phyloP scores from a whole-genome alignment of 305 asterid genomes.

The Vinca major region DNA sequence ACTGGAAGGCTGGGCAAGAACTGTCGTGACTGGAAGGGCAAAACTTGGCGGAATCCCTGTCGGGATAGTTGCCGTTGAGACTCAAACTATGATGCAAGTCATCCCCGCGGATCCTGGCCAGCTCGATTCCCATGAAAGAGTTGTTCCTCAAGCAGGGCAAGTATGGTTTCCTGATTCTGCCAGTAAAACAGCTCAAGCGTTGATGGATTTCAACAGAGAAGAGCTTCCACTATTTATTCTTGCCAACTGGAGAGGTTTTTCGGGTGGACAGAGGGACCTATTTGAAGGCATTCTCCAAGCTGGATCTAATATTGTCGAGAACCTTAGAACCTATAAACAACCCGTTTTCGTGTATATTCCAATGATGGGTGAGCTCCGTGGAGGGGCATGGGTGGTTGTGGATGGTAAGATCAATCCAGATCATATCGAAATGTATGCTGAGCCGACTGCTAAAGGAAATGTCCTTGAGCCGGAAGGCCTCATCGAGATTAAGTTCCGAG shows the following conservation, averaged over 20 bases:
- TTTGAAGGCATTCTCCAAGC: constrained; percentile 97
- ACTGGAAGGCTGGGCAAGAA: constrained; percentile 97
- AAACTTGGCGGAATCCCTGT: constrained; percentile 96
- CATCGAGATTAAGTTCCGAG: constrained; percentile 83
- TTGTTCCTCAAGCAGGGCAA: constrained; percentile 98
- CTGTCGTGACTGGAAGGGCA: constrained; percentile 92
- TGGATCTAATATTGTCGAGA: constrained; percentile 92
- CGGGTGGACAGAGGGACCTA: constrained; percentile 97
- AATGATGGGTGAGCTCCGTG: constrained; percentile 95
- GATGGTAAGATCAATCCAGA: constrained; percentile 92
- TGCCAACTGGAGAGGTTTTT: constrained; percentile 98
- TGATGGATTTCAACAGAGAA: constrained; percentile 86
- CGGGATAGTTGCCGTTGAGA: constrained; percentile 93
- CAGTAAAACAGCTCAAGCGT: constrained; percentile 83
- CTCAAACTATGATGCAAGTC: constrained; percentile 95
- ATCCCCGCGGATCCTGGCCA: constrained; percentile 99
- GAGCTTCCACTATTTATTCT: constrained; percentile 87
- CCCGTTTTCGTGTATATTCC: constrained; percentile 95
- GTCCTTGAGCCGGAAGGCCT: constrained; percentile 97
- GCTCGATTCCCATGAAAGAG: constrained; percentile 86
- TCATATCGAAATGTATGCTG: constrained; percentile 94
- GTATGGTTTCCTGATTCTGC: constrained; percentile 99
- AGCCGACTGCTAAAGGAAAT: constrained; percentile 81
- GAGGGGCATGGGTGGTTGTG: constrained; percentile 98
- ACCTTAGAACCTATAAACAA: constrained; percentile 70